Conservation (phyloP, 208 protist genomes). For the Kentomonas sorsogonicus region DNA sequence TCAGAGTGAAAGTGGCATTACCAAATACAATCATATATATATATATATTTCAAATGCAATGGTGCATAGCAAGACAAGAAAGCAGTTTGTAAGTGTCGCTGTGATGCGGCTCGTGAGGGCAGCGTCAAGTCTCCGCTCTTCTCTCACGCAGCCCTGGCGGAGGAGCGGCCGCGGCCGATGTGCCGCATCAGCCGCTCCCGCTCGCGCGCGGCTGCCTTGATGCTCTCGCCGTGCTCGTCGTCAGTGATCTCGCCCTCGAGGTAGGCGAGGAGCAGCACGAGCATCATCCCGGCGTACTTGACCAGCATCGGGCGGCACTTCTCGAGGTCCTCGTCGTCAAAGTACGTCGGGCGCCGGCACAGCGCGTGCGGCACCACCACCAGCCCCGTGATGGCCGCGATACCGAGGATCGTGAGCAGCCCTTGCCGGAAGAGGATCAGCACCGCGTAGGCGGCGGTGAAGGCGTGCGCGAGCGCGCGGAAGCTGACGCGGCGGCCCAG, state of each 20-base stretch:
- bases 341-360: conserved; percentile 61
- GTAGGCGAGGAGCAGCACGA: conserved; percentile 49
- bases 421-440: conserved; percentile 49
- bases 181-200: conserved; percentile 24
- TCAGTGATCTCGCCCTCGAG: conserved; percentile 44
- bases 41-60: too few relatives aligned
- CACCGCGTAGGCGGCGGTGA: conserved; percentile 24
- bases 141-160: too few relatives aligned
- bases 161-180: too few relatives aligned
- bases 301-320: conserved; percentile 70
- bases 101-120: too few relatives aligned
- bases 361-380: conserved; percentile 73
- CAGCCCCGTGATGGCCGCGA: conserved; percentile 42
- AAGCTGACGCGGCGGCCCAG: conserved; percentile 38
- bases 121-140: too few relatives aligned
- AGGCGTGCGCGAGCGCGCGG: conserved; percentile 32
- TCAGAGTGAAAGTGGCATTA: too few relatives aligned
- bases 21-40: too few relatives aligned
- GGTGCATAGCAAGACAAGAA: too few relatives aligned
- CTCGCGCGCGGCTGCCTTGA: conserved; percentile 14
- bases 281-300: conserved; percentile 50
- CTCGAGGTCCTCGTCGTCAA: conserved; percentile 84
- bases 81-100: too few relatives aligned
- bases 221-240: conserved; percentile 22
- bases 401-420: conserved; percentile 24